These are phyloP conservation scores for Rosa hybrid DNA, from an alignment of 331 rosid species.

Conservation along the genomic window DNA sequence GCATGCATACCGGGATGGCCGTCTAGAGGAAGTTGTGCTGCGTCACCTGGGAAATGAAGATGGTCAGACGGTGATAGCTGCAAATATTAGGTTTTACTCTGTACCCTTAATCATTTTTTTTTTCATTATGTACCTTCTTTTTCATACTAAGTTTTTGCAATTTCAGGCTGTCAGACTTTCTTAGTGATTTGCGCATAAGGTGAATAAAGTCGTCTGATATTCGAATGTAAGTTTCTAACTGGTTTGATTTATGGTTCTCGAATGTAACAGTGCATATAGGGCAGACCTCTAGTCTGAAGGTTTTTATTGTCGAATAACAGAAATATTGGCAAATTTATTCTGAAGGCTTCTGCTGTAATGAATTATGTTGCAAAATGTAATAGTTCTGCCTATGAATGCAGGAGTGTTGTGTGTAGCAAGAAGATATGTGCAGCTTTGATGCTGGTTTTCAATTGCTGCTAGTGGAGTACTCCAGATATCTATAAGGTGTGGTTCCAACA, in stretches of 20 bases:
- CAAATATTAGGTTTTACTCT: slow-evolving; percentile 65
- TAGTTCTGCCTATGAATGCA: slow-evolving; percentile 8
- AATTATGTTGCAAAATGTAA: not conserved
- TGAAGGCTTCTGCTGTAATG: not conserved
- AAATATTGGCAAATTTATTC: not conserved
- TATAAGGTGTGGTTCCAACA: slow-evolving; percentile 9
- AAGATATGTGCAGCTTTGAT: slow-evolving; percentile 12
- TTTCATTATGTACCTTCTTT: not conserved
- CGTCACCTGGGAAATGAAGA: slow-evolving; percentile 92
- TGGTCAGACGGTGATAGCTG: slow-evolving; percentile 77
- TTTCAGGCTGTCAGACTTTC: slow-evolving; percentile 87
- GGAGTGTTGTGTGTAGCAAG: slow-evolving; percentile 16
- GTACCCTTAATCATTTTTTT: slow-evolving; percentile 13
- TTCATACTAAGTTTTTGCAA: slow-evolving; percentile 24
- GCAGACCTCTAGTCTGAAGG: not conserved
- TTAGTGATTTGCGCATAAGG: slow-evolving; percentile 67
- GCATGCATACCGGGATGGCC: slow-evolving; percentile 90
- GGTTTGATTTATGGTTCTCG: not conserved
- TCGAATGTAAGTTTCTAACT: slow-evolving; percentile 41
- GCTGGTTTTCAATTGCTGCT: slow-evolving; percentile 15
- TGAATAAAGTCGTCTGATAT: slow-evolving; percentile 37
- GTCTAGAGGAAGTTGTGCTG: slow-evolving; percentile 69
- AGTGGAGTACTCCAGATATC: slow-evolving; percentile 5
- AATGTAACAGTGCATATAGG: not conserved
- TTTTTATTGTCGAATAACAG: not conserved